Percentiles rank a stretch among this genome's conserved stretches.
Evolutionary conservation across 2,329 filamentous ascomycete genomes (phyloP).

Genomic region (Botrytis fragariae): DNA sequence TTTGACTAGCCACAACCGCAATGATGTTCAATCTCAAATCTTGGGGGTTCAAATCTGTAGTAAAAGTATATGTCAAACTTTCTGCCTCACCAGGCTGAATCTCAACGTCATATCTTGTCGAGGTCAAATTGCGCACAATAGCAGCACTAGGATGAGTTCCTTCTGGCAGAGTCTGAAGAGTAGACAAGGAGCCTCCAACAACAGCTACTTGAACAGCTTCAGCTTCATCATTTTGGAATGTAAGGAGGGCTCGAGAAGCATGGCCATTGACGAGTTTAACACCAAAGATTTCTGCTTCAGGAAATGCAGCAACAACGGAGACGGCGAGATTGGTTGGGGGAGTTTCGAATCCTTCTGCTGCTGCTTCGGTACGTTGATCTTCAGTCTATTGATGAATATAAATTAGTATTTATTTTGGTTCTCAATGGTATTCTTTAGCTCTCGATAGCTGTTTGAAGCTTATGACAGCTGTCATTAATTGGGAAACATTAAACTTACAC

Average conservation of each 20-base stretch:
- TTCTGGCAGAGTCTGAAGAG: slow-evolving; percentile 52
- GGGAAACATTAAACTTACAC: slow-evolving; percentile 48
- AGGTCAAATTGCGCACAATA: slow-evolving; percentile 82
- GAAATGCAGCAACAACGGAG: slow-evolving; percentile 61
- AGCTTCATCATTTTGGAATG: slow-evolving; percentile 81
- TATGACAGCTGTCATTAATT: slow-evolving; percentile 16
- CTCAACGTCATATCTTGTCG: slow-evolving; percentile 67
- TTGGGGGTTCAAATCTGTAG: slow-evolving; percentile 88
- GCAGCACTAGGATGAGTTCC: slow-evolving; percentile 48
- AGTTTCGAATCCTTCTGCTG: slow-evolving; percentile 31
- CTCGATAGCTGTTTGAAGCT: slow-evolving; percentile 18
- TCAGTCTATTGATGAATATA: slow-evolving; percentile 20
- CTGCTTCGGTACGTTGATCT: slow-evolving; percentile 24
- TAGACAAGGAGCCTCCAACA: slow-evolving; percentile 70
- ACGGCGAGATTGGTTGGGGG: slow-evolving; percentile 55
- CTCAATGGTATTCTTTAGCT: background rate
- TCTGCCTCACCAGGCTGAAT: slow-evolving; percentile 75
- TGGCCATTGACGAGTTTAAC: slow-evolving; percentile 94
- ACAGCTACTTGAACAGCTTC: slow-evolving; percentile 72
- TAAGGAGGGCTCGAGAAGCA: slow-evolving; percentile 76
- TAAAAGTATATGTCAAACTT: slow-evolving; percentile 78
- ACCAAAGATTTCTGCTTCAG: slow-evolving; percentile 73
- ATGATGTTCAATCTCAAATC: slow-evolving; percentile 77
- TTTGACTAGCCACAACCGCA: slow-evolving; percentile 67
- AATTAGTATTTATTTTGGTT: background rate